These are phyloP conservation scores for Suillus lakei DNA, from an alignment of 768 basidiomycete species.

Conservation along the genomic window DNA sequence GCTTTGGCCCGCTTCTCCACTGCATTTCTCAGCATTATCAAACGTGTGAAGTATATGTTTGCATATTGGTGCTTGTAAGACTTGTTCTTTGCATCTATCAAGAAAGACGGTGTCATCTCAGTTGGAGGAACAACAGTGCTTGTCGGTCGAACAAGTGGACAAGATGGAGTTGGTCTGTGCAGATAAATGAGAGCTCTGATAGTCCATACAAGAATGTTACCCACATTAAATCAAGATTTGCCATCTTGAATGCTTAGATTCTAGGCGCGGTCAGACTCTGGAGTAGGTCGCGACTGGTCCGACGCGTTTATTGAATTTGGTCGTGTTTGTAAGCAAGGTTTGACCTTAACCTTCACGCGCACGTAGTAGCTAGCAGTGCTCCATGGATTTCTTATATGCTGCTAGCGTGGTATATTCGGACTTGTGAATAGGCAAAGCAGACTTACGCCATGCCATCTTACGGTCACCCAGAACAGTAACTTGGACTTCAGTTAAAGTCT, in stretches of 20 bases:
- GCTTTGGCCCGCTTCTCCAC: conserved; percentile 54
- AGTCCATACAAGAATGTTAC: neutral
- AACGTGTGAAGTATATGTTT: conserved; percentile 70
- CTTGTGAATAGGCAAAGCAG: no score
- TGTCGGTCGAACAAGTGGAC: conserved; percentile 31
- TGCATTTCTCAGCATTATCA: conserved; percentile 51
- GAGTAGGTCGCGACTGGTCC: neutral
- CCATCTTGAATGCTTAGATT: neutral
- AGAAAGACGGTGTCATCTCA: conserved; percentile 42
- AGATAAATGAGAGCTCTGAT: conserved; percentile 5
- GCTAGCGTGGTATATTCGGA: no score
- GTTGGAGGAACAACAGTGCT: conserved; percentile 36
- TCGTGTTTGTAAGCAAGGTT: conserved; percentile 10
- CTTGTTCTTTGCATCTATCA: conserved; percentile 46
- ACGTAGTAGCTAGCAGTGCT: no score
- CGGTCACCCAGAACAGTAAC: no score
- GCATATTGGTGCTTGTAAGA: conserved; percentile 74
- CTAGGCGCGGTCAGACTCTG: neutral
- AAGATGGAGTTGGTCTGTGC: conserved; percentile 25
- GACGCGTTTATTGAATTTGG: conserved; percentile 15
- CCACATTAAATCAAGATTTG: conserved; percentile 10
- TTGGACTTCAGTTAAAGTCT: no score
- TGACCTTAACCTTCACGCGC: no score
- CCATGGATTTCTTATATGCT: no score
- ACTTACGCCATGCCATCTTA: no score